Evolutionary conservation across 2,329 filamentous ascomycete genomes (phyloP).

Genomic region (Fusarium hainanense): DNA sequence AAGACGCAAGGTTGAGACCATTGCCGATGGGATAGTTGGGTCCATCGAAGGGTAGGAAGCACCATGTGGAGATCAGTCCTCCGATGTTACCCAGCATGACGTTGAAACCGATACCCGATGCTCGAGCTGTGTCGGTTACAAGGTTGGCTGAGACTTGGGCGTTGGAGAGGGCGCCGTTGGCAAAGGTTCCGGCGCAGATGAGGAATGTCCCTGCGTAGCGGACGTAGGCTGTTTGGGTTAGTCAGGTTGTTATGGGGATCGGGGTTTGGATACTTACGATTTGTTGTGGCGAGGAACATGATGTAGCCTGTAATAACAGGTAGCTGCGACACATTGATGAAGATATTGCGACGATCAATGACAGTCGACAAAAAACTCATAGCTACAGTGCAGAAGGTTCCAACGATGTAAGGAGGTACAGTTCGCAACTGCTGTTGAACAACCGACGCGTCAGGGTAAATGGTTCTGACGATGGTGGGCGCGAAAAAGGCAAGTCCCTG

Average conservation of each 20-base stretch:
- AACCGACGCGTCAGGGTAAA: constrained; percentile 66
- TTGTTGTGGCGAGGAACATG: constrained; percentile 67
- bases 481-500: constrained; percentile 73
- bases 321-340: constrained; percentile 64
- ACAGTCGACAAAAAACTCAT: constrained; percentile 51
- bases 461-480: constrained; percentile 71
- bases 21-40: constrained; percentile 77
- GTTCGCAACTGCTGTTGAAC: constrained; percentile 65
- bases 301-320: constrained; percentile 71
- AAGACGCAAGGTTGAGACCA: constrained; percentile 55
- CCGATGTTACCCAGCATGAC: constrained; percentile 59
- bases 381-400: constrained; percentile 63
- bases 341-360: constrained; percentile 64
- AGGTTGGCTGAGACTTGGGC: constrained; percentile 30
- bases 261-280: constrained; percentile 37
- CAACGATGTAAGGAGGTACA: constrained; percentile 63
- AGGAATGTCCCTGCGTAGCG: constrained; percentile 73
- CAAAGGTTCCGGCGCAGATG: constrained; percentile 29
- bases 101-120: constrained; percentile 36
- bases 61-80: constrained; percentile 73
- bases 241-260: neutral
- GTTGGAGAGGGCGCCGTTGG: constrained; percentile 57
- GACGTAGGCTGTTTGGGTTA: constrained; percentile 46
- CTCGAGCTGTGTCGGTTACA: constrained; percentile 32
- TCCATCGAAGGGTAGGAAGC: constrained; percentile 69